phyloP scores from a whole-genome alignment of 1,284 basidiomycete genomes.

The Puccinia coronata region DNA sequence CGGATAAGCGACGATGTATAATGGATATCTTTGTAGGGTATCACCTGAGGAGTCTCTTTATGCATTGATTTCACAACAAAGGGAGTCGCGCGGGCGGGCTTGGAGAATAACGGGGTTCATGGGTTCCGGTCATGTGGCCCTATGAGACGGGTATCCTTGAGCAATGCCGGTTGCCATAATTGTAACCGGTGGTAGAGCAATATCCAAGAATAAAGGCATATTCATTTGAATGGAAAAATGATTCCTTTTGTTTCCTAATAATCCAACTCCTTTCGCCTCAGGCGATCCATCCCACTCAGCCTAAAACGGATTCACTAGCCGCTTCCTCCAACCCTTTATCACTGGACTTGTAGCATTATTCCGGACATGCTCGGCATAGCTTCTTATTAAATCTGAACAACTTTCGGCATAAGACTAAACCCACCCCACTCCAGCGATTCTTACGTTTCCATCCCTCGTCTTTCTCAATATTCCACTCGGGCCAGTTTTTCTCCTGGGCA shows the following conservation, averaged over 20 bases:
- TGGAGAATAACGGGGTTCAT: not conserved
- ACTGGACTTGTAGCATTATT: not conserved
- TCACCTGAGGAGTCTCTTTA: conserved; percentile 21
- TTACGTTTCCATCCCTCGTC: not conserved
- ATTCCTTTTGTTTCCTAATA: conserved; percentile 31
- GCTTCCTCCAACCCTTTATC: not conserved
- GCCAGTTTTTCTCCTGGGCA: conserved; percentile 2
- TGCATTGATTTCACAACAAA: not conserved
- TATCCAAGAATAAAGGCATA: not conserved
- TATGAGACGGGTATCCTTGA: not conserved
- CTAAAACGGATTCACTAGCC: not conserved
- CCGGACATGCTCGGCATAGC: not conserved
- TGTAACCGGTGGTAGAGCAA: not conserved
- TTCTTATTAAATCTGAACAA: not conserved
- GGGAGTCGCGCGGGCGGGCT: not conserved
- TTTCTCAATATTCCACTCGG: conserved; percentile 12
- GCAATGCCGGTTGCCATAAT: not conserved
- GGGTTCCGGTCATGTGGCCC: not conserved
- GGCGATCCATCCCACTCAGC: conserved; percentile 3
- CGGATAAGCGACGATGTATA: not conserved
- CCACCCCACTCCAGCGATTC: not conserved
- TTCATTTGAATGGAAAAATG: not conserved
- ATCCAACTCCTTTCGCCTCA: not conserved
- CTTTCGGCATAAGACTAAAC: not conserved
- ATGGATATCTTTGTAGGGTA: conserved; percentile 7